These are phyloP conservation scores for Aechmea fasciata DNA, from an alignment of 176 grass and related monocot species.

Conservation along the genomic window DNA sequence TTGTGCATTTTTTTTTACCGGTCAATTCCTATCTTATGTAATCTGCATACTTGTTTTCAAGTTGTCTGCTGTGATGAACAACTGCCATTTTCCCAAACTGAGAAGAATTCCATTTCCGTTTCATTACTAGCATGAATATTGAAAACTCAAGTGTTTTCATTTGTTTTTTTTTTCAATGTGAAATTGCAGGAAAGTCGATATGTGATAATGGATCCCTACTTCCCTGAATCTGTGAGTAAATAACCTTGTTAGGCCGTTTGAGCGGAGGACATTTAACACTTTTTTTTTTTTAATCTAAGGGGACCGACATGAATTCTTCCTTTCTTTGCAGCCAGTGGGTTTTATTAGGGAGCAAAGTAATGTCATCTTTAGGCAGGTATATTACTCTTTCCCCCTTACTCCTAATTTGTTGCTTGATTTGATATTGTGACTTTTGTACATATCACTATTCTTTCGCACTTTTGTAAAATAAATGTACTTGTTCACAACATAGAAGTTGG, in stretches of 20 bases:
- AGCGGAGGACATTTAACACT: neutral
- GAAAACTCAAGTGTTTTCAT: neutral
- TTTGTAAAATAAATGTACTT: neutral
- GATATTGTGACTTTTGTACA: neutral
- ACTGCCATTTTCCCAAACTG: neutral
- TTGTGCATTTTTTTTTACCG: neutral
- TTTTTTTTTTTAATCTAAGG: constrained; percentile 16
- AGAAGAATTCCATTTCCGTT: neutral
- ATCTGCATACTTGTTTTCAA: neutral
- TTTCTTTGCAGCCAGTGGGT: constrained; percentile 53
- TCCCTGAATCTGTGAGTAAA: constrained; percentile 58
- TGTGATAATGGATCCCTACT: constrained; percentile 71
- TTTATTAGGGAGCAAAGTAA: constrained; percentile 92
- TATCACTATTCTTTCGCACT: neutral
- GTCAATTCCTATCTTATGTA: neutral
- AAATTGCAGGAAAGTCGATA: constrained; percentile 80
- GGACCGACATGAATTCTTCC: constrained; percentile 6
- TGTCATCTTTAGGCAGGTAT: constrained; percentile 85
- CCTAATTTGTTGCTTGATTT: neutral
- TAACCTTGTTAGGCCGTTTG: neutral
- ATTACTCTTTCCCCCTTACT: neutral
- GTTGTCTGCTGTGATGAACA: neutral
- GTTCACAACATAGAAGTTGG: too few species aligned
- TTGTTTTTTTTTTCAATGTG: constrained; percentile 1
- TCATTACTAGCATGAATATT: neutral